These are phyloP conservation scores for Fomitopsis schrenkii DNA, from an alignment of 1,284 basidiomycete genomes.

Conservation along the genomic window DNA sequence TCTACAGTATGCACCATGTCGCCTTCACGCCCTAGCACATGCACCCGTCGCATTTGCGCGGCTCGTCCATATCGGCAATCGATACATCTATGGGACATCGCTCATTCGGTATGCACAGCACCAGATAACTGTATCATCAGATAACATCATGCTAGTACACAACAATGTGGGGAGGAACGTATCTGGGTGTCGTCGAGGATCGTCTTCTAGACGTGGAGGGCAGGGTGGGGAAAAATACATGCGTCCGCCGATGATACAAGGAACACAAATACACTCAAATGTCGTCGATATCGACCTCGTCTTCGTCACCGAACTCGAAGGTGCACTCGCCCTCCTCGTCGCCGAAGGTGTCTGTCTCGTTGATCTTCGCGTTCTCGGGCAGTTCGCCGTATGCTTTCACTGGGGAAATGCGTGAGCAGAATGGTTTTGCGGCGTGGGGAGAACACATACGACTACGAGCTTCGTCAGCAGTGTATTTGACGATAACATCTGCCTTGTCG, in stretches of 20 bases:
- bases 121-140: neutral
- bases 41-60: no score
- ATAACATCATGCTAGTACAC: conserved; percentile 9
- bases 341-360: conserved; percentile 93
- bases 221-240: neutral
- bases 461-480: conserved; percentile 97
- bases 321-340: conserved; percentile 88
- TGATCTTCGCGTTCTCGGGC: conserved; percentile 98
- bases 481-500: conserved; percentile 98
- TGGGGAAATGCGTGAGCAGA: conserved; percentile 23
- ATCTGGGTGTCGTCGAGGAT: conserved; percentile 3
- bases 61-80: no score
- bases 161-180: conserved; percentile 4
- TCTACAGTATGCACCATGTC: no score
- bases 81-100: neutral
- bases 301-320: conserved; percentile 87
- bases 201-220: conserved; percentile 4
- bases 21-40: no score
- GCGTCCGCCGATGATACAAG: conserved; percentile 18
- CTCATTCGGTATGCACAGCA: neutral
- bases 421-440: conserved; percentile 1
- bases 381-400: conserved; percentile 98
- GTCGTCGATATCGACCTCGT: conserved; percentile 78
- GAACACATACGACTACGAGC: conserved; percentile 69
- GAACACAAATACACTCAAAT: conserved; percentile 41